These are phyloP conservation scores for Arthroderma sp. DNA, from an alignment of 2,329 filamentous ascomycete genomes.

Conservation along the genomic window DNA sequence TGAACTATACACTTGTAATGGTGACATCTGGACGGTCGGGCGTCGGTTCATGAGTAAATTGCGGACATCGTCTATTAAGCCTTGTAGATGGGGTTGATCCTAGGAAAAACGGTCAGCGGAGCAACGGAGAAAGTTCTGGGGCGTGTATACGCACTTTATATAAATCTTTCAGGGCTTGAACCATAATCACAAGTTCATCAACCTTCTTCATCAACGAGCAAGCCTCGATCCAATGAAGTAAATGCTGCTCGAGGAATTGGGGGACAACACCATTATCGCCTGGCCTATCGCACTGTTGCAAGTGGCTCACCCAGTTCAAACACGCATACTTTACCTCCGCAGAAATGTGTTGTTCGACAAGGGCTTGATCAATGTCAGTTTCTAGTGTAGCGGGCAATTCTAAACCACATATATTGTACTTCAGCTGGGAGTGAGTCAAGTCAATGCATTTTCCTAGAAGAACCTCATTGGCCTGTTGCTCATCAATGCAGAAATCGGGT, in stretches of 20 bases:
- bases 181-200: not conserved
- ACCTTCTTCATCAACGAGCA: not conserved
- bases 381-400: slow-evolving; percentile 4
- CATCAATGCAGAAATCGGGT: slow-evolving; percentile 10
- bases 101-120: not conserved
- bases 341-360: not conserved
- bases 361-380: not conserved
- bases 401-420: slow-evolving; percentile 12
- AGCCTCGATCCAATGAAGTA: slow-evolving; percentile 8
- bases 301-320: slow-evolving; percentile 1
- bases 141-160: not conserved
- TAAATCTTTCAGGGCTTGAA: not conserved
- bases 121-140: too few relatives aligned
- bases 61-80: slow-evolving; percentile 18
- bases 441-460: slow-evolving; percentile 9
- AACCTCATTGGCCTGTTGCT: slow-evolving; percentile 6
- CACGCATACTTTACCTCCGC: slow-evolving; percentile 1
- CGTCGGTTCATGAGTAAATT: slow-evolving; percentile 19
- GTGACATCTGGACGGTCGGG: slow-evolving; percentile 17
- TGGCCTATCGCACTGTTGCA: not conserved
- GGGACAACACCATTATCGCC: not conserved
- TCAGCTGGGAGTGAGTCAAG: slow-evolving; percentile 6
- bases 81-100: slow-evolving; percentile 16
- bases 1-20: slow-evolving; percentile 24
- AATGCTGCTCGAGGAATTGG: slow-evolving; percentile 1